Evolutionary conservation across 805 yeast genomes (phyloP), one percentile per base, ranked within the genome.

Genomic region (Candida pseudofarinosa): DNA sequence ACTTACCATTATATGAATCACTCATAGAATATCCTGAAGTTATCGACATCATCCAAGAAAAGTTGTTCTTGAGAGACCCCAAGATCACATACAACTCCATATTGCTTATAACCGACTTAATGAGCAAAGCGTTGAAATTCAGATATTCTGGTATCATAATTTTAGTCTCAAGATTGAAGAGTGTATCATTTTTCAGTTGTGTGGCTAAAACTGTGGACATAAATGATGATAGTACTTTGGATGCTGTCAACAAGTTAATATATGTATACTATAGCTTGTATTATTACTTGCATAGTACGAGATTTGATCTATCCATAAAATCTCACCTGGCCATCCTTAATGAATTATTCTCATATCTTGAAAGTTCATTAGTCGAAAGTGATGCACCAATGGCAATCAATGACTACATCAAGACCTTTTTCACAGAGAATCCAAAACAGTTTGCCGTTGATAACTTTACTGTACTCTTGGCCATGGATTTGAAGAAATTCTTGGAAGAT

Each of bases 401-500:
- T 40, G 79, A 74, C 42, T 74, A 65, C 40, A 55, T 63, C 8
- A 71, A 65, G 45, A 75, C 77, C 10, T 80, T 79, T 1, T 67
- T 75, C 43, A 66, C 77, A 7, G 63, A 64, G 12, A 61, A 72
- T 46, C 79, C 80, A 1, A 54, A 55, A 23, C 56, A 62, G 19
- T 71, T 67, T 45, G 72, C 78, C 3, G 55, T 64, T 17, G 68
- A 67, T 3, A 65, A 73, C 41, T 78, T 71, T 53, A 58, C 79
- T 4, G 59, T 80, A 18, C 63, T 79, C 37, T 71, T 76, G 37
- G 74, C 80, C 2, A 68, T 77, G 60, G 81, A 80, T 52, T 61
- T 82, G 39, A 69, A 73, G 46, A 65, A 71, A 31, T 81, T 83
- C 54, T 60, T 82, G 33, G 74, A 73, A 45, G 78, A 75, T 49